These are phyloP conservation scores for Aspergillus intermedius DNA, from an alignment of 2,329 filamentous ascomycete genomes.

Conservation along the genomic window DNA sequence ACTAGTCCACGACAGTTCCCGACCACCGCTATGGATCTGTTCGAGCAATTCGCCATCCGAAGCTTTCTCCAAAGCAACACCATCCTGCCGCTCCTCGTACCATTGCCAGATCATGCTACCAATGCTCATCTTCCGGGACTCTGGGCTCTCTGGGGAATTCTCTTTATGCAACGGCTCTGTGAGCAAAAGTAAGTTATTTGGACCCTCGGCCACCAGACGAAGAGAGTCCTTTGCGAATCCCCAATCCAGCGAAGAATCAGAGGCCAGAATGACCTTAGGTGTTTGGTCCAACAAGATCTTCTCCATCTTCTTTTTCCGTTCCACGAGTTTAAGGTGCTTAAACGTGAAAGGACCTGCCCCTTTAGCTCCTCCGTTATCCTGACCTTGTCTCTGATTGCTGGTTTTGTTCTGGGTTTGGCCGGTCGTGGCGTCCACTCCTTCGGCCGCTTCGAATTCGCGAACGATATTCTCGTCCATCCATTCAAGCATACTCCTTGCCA, in stretches of 20 bases:
- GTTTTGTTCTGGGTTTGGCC: conserved; percentile 33
- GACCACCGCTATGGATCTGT: conserved; percentile 59
- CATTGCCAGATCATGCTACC: conserved; percentile 72
- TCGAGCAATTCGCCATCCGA: conserved; percentile 55
- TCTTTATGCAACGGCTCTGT: conserved; percentile 58
- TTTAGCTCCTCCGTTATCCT: conserved; percentile 36
- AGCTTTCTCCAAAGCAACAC: conserved; percentile 53
- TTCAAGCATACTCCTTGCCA: conserved; percentile 91
- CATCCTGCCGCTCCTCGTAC: conserved; percentile 64
- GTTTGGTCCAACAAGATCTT: conserved; percentile 53
- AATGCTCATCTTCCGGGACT: conserved; percentile 49
- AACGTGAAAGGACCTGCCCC: conserved; percentile 77
- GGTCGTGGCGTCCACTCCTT: conserved; percentile 32
- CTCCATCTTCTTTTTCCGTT: conserved; percentile 72
- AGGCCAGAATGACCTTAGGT: conserved; percentile 76
- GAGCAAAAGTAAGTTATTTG: conserved; percentile 76
- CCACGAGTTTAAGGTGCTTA: conserved; percentile 73
- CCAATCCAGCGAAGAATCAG: conserved; percentile 86
- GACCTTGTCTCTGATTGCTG: conserved; percentile 35
- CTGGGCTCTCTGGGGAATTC: conserved; percentile 16
- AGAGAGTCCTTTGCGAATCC: conserved; percentile 83
- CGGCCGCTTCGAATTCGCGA: conserved; percentile 72
- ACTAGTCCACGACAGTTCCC: conserved; percentile 55
- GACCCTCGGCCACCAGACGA: conserved; percentile 64
- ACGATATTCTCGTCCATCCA: conserved; percentile 99